phyloP scores from a whole-genome alignment of 768 basidiomycete genomes.

The Serpula lacrymans region DNA sequence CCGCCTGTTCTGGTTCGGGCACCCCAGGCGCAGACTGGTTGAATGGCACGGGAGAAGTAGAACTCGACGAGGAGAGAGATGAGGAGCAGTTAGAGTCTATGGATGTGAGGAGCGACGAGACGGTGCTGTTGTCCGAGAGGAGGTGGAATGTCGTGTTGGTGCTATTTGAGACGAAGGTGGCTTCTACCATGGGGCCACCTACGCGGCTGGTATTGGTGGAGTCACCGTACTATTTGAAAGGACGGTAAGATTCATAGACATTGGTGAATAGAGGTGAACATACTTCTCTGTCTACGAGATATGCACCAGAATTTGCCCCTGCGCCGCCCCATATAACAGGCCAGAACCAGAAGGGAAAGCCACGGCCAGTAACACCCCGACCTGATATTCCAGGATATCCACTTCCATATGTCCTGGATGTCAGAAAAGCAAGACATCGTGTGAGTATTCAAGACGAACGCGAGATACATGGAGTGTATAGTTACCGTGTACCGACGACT shows the following conservation, averaged over 20 bases:
- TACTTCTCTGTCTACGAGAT: conserved; percentile 43
- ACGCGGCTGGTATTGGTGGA: conserved; percentile 44
- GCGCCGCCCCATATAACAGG: conserved; percentile 49
- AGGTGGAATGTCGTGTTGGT: conserved; percentile 42
- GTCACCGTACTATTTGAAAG: conserved; percentile 39
- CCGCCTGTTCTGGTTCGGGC: conserved; percentile 46
- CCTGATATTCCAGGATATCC: conserved; percentile 53
- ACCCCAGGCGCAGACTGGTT: conserved; percentile 22
- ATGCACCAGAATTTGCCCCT: conserved; percentile 24
- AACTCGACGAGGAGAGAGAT: conserved; percentile 28
- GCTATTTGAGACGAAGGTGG: conserved; percentile 37
- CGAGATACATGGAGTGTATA: conserved; percentile 7
- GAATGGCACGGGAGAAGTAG: conserved; percentile 29
- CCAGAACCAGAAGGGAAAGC: conserved; percentile 69
- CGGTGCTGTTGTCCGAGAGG: conserved; percentile 46
- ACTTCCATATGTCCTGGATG: conserved; percentile 51
- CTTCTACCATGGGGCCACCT: conserved; percentile 41
- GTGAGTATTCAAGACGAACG: neutral
- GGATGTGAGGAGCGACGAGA: conserved; percentile 39
- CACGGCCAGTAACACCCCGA: conserved; percentile 44
- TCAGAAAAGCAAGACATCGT: neutral
- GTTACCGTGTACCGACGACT: conserved; percentile 43
- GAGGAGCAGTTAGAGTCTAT: conserved; percentile 44
- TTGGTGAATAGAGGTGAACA: neutral
- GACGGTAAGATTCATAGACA: conserved; percentile 12